These are phyloP conservation scores for Syncephalis plumigaleata DNA, from an alignment of 371 early-diverging fungal genomes.

Conservation along the genomic window DNA sequence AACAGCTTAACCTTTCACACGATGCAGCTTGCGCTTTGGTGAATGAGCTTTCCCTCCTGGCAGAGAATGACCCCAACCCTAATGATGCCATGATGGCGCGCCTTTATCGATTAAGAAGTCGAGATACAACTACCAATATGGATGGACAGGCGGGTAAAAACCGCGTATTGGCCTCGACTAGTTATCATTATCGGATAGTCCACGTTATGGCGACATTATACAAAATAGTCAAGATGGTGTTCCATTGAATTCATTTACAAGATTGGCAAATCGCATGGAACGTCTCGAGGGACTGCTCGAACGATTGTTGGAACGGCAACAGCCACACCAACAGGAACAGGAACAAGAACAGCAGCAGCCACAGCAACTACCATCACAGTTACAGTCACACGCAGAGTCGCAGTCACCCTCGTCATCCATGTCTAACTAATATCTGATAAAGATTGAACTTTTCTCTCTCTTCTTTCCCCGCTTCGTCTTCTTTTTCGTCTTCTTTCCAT, in stretches of 20 bases:
- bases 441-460: too few species aligned
- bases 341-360: slow-evolving; percentile 4
- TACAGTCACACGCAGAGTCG: too few species aligned
- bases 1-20: too few species aligned
- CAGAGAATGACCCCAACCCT: slow-evolving; percentile 7
- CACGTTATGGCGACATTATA: too few species aligned
- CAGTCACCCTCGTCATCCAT: too few species aligned
- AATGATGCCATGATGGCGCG: slow-evolving; percentile 1
- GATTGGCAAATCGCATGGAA: slow-evolving; percentile 9
- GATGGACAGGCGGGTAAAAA: too few species aligned
- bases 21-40: neutral
- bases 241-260: slow-evolving; percentile 11
- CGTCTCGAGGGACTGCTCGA: slow-evolving; percentile 14
- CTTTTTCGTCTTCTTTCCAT: too few species aligned
- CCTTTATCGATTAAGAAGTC: neutral
- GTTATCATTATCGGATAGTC: too few species aligned
- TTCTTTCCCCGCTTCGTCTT: too few species aligned
- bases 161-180: too few species aligned
- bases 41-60: neutral
- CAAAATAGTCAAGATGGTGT: neutral
- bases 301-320: slow-evolving; percentile 10
- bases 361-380: slow-evolving; percentile 3
- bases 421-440: too few species aligned
- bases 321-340: slow-evolving; percentile 2
- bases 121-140: neutral